Conservation (phyloP, 2,329 filamentous ascomycete species). For the Cercospora beticola region DNA sequence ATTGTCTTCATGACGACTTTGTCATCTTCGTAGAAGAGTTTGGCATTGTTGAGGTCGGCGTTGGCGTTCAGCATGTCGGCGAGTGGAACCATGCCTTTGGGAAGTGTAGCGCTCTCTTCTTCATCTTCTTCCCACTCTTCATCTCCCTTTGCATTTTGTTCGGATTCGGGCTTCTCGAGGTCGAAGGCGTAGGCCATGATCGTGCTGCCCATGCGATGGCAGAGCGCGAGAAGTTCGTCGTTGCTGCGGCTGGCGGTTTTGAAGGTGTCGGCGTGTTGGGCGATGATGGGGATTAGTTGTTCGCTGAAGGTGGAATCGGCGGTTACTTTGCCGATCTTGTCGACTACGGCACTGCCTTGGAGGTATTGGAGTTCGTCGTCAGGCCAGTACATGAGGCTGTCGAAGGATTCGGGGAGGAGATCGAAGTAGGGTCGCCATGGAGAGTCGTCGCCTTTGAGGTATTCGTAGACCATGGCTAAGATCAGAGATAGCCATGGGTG, state of each 20-base stretch:
- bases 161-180: conserved; percentile 54
- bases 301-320: conserved; percentile 69
- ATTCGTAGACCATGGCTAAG: conserved; percentile 77
- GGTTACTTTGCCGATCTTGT: conserved; percentile 71
- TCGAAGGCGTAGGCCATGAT: conserved; percentile 96
- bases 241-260: conserved; percentile 45
- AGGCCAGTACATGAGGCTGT: conserved; percentile 90
- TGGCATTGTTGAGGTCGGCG: conserved; percentile 75
- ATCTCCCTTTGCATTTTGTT: conserved; percentile 56
- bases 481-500: conserved; percentile 62
- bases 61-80: conserved; percentile 89
- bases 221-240: conserved; percentile 54
- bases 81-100: conserved; percentile 86
- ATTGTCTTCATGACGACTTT: conserved; percentile 70
- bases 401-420: conserved; percentile 69
- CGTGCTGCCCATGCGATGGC: conserved; percentile 79
- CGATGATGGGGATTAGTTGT: conserved; percentile 56
- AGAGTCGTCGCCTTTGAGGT: conserved; percentile 59
- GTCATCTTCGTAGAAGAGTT: conserved; percentile 60
- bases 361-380: conserved; percentile 67
- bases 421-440: conserved; percentile 76
- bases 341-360: conserved; percentile 72
- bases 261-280: conserved; percentile 40
- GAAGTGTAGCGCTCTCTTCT: conserved; percentile 36
- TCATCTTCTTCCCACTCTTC: conserved; percentile 44